phyloP scores from a whole-genome alignment of 164 flowering plant species.

The Chimonanthus praecox region DNA sequence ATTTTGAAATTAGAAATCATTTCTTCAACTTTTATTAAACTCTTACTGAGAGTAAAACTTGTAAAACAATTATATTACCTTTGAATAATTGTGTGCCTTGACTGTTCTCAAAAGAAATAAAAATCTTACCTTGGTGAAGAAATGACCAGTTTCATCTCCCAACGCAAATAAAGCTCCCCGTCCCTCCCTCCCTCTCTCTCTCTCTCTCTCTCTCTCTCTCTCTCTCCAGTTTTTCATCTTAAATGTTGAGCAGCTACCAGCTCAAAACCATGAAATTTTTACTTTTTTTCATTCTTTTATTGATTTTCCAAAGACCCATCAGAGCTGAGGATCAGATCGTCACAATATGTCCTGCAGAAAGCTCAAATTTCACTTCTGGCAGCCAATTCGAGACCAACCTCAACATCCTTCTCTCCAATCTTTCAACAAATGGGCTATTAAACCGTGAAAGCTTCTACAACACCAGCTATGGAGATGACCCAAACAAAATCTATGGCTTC shows the following conservation, averaged over 20 bases:
- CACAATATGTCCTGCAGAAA: background rate
- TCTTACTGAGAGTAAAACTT: too few species aligned
- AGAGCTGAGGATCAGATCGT: background rate
- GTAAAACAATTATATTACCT: too few species aligned
- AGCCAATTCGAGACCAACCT: conserved; percentile 21
- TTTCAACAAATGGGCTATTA: conserved; percentile 14
- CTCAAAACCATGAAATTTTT: too few species aligned
- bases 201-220: background rate
- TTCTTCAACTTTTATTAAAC: too few species aligned
- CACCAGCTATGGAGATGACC: conserved; percentile 12
- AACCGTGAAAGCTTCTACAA: conserved; percentile 10
- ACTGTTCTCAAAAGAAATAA: too few species aligned
- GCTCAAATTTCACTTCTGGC: conserved; percentile 3
- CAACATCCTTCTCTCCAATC: conserved; percentile 5
- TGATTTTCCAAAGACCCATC: background rate
- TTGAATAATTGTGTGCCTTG: too few species aligned
- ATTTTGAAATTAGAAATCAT: too few species aligned
- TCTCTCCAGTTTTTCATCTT: too few species aligned
- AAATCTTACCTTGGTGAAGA: too few species aligned
- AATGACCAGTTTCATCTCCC: too few species aligned
- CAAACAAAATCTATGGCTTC: conserved; percentile 21
- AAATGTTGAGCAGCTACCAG: too few species aligned
- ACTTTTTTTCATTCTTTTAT: background rate
- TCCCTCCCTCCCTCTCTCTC: background rate
- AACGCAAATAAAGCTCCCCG: too few species aligned